phyloP scores from a whole-genome alignment of 2,329 filamentous ascomycete genomes.

The Xylaria digitata region DNA sequence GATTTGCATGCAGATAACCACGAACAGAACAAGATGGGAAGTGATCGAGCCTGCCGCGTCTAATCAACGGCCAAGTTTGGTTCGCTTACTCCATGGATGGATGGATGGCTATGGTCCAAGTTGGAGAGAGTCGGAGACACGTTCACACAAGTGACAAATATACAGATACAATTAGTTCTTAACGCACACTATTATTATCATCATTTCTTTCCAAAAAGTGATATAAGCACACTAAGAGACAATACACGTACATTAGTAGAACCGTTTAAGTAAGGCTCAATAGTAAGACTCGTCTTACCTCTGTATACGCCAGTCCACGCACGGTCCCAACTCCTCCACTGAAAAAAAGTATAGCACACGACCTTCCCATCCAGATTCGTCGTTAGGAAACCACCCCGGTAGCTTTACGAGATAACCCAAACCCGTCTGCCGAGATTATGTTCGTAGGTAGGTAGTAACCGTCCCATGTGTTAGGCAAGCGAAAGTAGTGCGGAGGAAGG shows the following conservation, averaged over 20 bases:
- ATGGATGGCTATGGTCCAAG: slow-evolving; percentile 1
- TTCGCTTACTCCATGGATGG: background rate
- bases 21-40: background rate
- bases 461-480: slow-evolving; percentile 4
- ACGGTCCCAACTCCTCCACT: background rate
- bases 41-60: background rate
- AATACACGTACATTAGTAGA: slow-evolving; percentile 3
- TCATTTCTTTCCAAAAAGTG: background rate
- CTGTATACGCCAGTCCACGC: background rate
- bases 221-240: slow-evolving; percentile 12
- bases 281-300: slow-evolving; percentile 16
- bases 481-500: background rate
- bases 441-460: slow-evolving; percentile 17
- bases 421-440: background rate
- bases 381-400: background rate
- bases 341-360: background rate
- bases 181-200: background rate
- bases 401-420: background rate
- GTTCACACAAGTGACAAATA: background rate
- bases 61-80: background rate
- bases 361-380: background rate
- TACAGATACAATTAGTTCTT: background rate
- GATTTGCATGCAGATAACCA: background rate
- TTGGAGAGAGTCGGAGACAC: background rate
- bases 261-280: background rate